Evolutionary conservation across 345 rosid genomes (phyloP), one percentile per base, ranked within the genome.

Genomic region (Boechera divaricarpa): DNA sequence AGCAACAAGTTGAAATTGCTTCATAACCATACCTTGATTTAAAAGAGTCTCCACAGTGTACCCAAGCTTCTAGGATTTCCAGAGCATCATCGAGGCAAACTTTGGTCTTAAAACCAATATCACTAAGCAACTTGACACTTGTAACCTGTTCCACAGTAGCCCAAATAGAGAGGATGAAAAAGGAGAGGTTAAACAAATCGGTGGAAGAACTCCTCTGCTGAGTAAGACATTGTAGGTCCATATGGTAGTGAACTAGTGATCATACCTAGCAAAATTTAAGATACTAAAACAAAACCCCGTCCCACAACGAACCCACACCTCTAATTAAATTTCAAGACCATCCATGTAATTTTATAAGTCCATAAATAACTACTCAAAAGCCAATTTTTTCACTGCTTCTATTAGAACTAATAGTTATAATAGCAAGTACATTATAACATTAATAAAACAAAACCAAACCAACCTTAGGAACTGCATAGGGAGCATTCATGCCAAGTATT

Each of bases 391-490:
- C 47, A 36, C 66, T 45, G 60, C 57, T 47, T 42, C 7, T 11
- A 36, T 47, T 21, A 36, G 45, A 70, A 39, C 41, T 58, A 71
- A 13, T 7, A 57, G 67, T 64, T 47, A 67, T 48, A 36, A 36
- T 6, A 61, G 24, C 21, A 57, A 57, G 60, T 62, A 64, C 67
- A 57, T 16, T 12, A 60, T 68, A 61, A 52, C 10, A 60, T 60
- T 42, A 47, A 44, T 52, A 77, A 70, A 29, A 53, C 41, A 51
- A 18, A 68, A 63, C 64, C 35, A 68, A 76, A 80, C 94, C 61
- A 79, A 95, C 98, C 98, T 90, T 92, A 54, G 98, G 97, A 82
- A 87, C 85, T 68, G 89, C 86, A 77, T 87, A 94, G 3, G 98
- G 97, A 72, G 95, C 98, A 57, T 75, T 82, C 49, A 81, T 77